These are phyloP conservation scores for Colletotrichum truncatum DNA, from an alignment of 2,329 filamentous ascomycete genomes.

Conservation along the genomic window DNA sequence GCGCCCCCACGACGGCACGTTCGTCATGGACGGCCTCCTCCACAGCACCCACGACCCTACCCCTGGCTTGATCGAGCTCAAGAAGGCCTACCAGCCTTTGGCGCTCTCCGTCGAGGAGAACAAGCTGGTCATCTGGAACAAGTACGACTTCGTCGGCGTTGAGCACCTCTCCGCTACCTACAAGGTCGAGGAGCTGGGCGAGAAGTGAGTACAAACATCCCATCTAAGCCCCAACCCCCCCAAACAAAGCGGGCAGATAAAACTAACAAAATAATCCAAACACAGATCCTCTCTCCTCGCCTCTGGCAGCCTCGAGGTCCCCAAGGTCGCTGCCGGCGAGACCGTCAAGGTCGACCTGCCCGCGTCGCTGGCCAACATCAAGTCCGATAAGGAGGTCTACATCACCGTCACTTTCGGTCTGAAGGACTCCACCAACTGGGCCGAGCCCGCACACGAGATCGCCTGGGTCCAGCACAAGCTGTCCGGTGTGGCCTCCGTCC, in stretches of 20 bases:
- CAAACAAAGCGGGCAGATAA: too few species aligned
- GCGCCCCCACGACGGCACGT: constrained; percentile 66
- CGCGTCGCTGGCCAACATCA: constrained; percentile 35
- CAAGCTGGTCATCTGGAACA: constrained; percentile 47
- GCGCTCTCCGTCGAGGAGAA: constrained; percentile 46
- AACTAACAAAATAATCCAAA: constrained; percentile 17
- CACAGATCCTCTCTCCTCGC: constrained; percentile 38
- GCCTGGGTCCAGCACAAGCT: constrained; percentile 62
- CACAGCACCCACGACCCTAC: constrained; percentile 63
- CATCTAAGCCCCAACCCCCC: background rate
- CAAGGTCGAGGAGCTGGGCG: constrained; percentile 51
- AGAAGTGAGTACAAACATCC: constrained; percentile 46
- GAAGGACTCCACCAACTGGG: constrained; percentile 57
- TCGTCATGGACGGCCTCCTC: constrained; percentile 70
- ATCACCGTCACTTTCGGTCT: constrained; percentile 56
- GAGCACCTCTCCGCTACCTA: constrained; percentile 53
- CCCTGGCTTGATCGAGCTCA: constrained; percentile 64
- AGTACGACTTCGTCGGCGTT: constrained; percentile 58
- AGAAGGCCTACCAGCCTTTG: constrained; percentile 67
- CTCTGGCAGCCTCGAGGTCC: constrained; percentile 50
- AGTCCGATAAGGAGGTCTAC: constrained; percentile 49
- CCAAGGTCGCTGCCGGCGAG: constrained; percentile 48
- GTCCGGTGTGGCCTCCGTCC: constrained; percentile 34
- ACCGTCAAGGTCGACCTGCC: constrained; percentile 45
- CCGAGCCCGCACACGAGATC: constrained; percentile 60